Evolutionary conservation across 2,329 filamentous ascomycete species (phyloP).

Genomic region (Fusarium liriodendri): DNA sequence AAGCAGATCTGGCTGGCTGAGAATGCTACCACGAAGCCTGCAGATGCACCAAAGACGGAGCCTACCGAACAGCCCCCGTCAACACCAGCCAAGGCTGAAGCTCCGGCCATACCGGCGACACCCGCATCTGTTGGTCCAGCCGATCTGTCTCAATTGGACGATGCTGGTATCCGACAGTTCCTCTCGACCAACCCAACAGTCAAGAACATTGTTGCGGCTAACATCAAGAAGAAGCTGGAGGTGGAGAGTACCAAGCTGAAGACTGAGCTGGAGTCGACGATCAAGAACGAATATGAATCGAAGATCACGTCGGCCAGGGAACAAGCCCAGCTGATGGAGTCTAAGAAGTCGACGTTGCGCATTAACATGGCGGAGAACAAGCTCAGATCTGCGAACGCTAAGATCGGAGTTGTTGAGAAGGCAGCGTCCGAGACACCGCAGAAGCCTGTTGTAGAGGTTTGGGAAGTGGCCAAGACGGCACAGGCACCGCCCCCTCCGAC

Average conservation of each 20-base stretch:
- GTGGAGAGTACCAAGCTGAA: conserved; percentile 71
- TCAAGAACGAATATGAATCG: conserved; percentile 66
- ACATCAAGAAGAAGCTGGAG: conserved; percentile 78
- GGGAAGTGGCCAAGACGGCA: conserved; percentile 77
- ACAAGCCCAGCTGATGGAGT: conserved; percentile 76
- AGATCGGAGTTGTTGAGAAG: conserved; percentile 81
- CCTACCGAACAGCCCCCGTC: conserved; percentile 40
- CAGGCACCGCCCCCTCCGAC: conserved; percentile 45
- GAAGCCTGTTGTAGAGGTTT: conserved; percentile 86
- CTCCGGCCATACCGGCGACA: conserved; percentile 50
- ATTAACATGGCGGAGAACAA: conserved; percentile 84
- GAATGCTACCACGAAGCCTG: conserved; percentile 47
- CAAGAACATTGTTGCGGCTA: conserved; percentile 68
- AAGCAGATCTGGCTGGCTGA: conserved; percentile 71
- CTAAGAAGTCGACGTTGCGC: conserved; percentile 79
- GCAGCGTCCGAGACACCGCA: conserved; percentile 89
- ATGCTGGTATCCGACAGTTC: conserved; percentile 68
- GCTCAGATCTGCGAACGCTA: conserved; percentile 71
- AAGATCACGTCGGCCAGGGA: conserved; percentile 67
- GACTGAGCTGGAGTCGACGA: conserved; percentile 59
- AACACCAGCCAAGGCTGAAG: conserved; percentile 55
- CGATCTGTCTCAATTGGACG: conserved; percentile 63
- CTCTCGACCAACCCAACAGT: conserved; percentile 67
- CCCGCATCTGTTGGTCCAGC: conserved; percentile 47
- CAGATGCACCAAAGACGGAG: conserved; percentile 26